A percentile compares a stretch with the other conserved stretches of the same genome.
Evolutionary conservation across 2,329 filamentous ascomycete species (phyloP).

Genomic region (Pestalotiopsis sp.): DNA sequence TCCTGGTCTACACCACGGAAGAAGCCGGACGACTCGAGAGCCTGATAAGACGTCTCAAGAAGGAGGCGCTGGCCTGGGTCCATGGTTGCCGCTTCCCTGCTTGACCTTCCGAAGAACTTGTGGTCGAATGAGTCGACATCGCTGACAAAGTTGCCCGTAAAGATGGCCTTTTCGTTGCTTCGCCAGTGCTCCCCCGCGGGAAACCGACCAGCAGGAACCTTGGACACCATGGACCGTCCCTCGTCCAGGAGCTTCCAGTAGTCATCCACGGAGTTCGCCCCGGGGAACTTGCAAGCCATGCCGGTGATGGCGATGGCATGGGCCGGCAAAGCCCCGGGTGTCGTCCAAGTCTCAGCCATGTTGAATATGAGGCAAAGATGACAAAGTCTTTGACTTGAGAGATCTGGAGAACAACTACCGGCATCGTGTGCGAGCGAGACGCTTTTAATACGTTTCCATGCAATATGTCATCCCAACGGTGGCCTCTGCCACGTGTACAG

Average conservation of each 20-base stretch:
- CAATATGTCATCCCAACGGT: neutral
- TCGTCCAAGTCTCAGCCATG: neutral
- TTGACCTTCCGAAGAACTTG: slow-evolving; percentile 28
- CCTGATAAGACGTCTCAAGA: slow-evolving; percentile 38
- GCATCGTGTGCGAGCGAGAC: neutral
- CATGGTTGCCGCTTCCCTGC: slow-evolving; percentile 29
- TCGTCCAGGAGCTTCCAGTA: slow-evolving; percentile 22
- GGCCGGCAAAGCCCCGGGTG: neutral
- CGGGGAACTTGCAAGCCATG: slow-evolving; percentile 35
- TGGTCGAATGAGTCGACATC: slow-evolving; percentile 21
- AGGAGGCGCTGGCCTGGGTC: slow-evolving; percentile 35
- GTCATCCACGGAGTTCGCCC: slow-evolving; percentile 20
- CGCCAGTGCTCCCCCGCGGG: slow-evolving; percentile 7
- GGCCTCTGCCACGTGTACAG: neutral
- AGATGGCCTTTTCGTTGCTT: slow-evolving; percentile 1
- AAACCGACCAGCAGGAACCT: slow-evolving; percentile 15
- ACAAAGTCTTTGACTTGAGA: neutral
- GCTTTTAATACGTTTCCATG: neutral
- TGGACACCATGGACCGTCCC: slow-evolving; percentile 15
- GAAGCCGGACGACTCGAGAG: slow-evolving; percentile 27
- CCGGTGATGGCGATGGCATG: slow-evolving; percentile 40
- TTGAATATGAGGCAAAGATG: neutral
- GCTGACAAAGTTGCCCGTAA: slow-evolving; percentile 27
- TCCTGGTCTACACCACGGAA: slow-evolving; percentile 24
- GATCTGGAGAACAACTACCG: neutral